These are phyloP conservation scores for Solanum chiquidenum DNA, from an alignment of 257 asterid species.

Conservation along the genomic window DNA sequence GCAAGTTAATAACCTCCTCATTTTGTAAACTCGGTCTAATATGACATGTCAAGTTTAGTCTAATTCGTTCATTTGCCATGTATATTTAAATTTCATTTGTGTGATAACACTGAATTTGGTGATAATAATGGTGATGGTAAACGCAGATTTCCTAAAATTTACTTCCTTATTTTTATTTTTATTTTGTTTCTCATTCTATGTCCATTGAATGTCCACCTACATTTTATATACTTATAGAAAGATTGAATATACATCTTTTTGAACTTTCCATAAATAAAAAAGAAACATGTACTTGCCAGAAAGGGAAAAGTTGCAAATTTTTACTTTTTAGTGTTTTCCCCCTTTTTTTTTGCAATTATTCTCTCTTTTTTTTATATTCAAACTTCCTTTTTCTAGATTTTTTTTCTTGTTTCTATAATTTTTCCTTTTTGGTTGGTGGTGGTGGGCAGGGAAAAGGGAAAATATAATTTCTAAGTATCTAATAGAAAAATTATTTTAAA, in stretches of 20 bases:
- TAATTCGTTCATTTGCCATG: fast-evolving
- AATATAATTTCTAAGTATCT: neutral
- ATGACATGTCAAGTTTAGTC: too few species aligned
- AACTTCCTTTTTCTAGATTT: neutral
- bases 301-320: neutral
- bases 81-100: too few species aligned
- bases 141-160: neutral
- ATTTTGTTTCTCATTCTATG: neutral
- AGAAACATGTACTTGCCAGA: neutral
- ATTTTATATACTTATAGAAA: neutral
- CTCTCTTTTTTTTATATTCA: neutral
- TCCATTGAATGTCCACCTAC: neutral
- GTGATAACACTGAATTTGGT: too few species aligned
- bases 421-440: neutral
- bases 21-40: neutral
- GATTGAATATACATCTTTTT: neutral
- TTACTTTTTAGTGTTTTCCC: neutral
- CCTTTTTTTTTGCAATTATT: neutral
- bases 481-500: neutral
- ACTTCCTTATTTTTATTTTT: neutral
- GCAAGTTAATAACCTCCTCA: too few species aligned
- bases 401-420: neutral
- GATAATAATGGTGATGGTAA: neutral
- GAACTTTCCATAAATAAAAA: neutral
- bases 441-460: neutral